Base-by-base conservation (phyloP, 805 yeast species). In the Sugiyamaella lignohabitans region DNA sequence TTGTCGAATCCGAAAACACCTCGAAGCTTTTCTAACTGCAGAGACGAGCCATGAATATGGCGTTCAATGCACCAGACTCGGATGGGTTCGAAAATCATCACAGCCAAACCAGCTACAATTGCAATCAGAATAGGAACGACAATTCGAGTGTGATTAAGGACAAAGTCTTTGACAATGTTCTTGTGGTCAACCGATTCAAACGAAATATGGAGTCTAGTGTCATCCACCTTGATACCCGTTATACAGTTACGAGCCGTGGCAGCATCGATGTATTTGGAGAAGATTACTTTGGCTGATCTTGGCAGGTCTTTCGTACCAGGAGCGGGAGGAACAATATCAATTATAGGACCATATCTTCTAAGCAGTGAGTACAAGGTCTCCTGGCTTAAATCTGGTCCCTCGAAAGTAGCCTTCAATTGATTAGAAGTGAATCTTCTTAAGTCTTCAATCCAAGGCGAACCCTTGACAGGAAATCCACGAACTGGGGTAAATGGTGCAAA, bases 401-500 rank as follows among this genome's bases (percentile, higher is more conserved):
- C 87, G 60, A 83, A 89, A 22, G 73, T 71, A 3, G 91, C 79
- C 46, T 76, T 74, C 20, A 93, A 65, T 11, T 71, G 70, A 5
- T 73, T 66, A 45, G 83, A 79, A 5, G 95, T 95, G 53, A 74
- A 76, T 51, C 96, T 68, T 56, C 86, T 76, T 62, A 93, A 70
- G 61, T 93, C 98, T 66, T 91, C 98, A 50, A 93, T 84, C 96
- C 97, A 91, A 0, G 99, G 98, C 1, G 76, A 71, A 51, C 99
- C 99, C 56, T 84, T 82, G 1, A 93, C 97, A 0, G 84, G 80
- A 73, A 82, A 45, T 75, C 82, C 49, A 69, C 67, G 1, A 82
- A 84, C 47, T 45, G 69, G 70, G 19, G 74, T 68, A 8, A 69
- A 50, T 27, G 46, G 68, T n/a, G 73, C 68, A 6, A 67, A 53